These are phyloP conservation scores for Podaxis sp. DNA, from an alignment of 768 basidiomycete species.

Conservation along the genomic window DNA sequence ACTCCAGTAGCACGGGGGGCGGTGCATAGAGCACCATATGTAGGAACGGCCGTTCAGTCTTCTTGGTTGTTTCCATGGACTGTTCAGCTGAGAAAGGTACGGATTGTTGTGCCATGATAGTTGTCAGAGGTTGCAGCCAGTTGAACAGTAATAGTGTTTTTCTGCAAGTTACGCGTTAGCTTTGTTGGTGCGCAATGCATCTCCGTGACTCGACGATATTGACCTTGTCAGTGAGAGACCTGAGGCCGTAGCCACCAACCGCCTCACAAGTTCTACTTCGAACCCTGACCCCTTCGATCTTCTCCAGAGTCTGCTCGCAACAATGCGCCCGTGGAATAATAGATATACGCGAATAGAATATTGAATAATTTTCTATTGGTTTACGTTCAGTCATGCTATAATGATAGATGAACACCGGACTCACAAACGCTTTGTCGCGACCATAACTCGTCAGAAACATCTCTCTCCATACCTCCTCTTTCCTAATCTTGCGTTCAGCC, in stretches of 20 bases:
- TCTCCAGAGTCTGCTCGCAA: conserved; percentile 45
- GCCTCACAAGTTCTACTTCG: conserved; percentile 55
- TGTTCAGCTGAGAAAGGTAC: conserved; percentile 57
- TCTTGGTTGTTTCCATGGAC: conserved; percentile 32
- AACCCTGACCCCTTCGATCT: conserved; percentile 44
- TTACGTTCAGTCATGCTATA: neutral
- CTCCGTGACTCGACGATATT: conserved; percentile 11
- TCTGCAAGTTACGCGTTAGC: conserved; percentile 35
- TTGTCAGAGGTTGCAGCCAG: conserved; percentile 75
- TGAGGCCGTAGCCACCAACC: conserved; percentile 59
- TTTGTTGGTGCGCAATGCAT: conserved; percentile 5
- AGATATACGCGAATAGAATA: conserved; percentile 77
- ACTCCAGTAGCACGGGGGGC: conserved; percentile 78
- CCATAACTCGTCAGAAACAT: conserved; percentile 76
- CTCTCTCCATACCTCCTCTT: conserved; percentile 78
- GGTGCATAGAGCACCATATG: conserved; percentile 76
- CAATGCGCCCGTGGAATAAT: conserved; percentile 59
- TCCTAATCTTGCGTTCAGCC: conserved; percentile 45
- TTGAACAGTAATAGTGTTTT: conserved; percentile 82
- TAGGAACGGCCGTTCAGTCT: conserved; percentile 58
- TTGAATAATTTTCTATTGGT: conserved; percentile 77
- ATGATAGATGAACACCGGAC: conserved; percentile 25
- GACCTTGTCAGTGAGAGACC: conserved; percentile 79
- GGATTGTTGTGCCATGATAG: conserved; percentile 67
- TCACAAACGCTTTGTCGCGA: conserved; percentile 82